Evolutionary conservation across 345 rosid genomes (phyloP).

Genomic region (Anastatica hierochuntica): DNA sequence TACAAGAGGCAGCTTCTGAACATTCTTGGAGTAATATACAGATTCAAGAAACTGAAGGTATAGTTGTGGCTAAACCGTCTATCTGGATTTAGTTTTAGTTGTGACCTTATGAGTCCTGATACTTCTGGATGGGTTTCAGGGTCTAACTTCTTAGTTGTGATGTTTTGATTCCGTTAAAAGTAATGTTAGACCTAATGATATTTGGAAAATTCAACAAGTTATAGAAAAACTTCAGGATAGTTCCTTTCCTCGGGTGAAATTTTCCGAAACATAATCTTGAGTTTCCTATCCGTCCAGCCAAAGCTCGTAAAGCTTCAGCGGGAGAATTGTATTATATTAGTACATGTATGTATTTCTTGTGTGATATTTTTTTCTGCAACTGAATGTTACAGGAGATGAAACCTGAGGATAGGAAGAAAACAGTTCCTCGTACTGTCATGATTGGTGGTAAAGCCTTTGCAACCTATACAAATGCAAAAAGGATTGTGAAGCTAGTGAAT

Average conservation of each 20-base stretch:
- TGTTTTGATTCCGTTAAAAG: too few species aligned
- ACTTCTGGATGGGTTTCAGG: too few species aligned
- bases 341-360: not conserved
- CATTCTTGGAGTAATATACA: constrained; percentile 75
- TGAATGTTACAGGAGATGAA: constrained; percentile 65
- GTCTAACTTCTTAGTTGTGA: too few species aligned
- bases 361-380: constrained; percentile 15
- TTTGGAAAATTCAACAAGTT: too few species aligned
- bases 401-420: constrained; percentile 68
- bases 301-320: not conserved
- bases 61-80: constrained; percentile 1
- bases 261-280: not conserved
- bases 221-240: not conserved
- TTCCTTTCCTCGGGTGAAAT: not conserved
- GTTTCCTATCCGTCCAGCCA: not conserved
- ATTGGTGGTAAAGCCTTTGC: constrained; percentile 99
- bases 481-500: constrained; percentile 88
- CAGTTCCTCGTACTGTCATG: constrained; percentile 86
- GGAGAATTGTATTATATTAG: not conserved
- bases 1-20: constrained; percentile 94
- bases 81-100: not conserved
- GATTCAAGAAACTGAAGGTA: constrained; percentile 95
- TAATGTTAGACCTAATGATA: too few species aligned
- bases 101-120: not conserved
- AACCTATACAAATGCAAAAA: constrained; percentile 90